These are phyloP conservation scores for Taphrina populina DNA, from an alignment of 1,139 yeast genomes.

Conservation along the genomic window DNA sequence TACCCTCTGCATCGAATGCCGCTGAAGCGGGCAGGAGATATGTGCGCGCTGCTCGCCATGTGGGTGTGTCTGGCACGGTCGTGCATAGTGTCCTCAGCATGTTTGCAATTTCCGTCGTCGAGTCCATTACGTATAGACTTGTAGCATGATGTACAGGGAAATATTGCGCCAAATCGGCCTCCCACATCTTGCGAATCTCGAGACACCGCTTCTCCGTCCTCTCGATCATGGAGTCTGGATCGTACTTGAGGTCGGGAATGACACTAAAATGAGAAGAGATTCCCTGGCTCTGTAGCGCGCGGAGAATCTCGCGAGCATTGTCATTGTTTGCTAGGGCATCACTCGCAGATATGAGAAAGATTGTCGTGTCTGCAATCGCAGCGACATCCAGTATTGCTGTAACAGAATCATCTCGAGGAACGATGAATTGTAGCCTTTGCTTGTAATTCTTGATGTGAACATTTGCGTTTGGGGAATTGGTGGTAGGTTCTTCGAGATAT, in stretches of 20 bases:
- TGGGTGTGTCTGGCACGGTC: constrained; percentile 76
- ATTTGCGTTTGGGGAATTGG: constrained; percentile 46
- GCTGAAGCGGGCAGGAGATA: constrained; percentile 74
- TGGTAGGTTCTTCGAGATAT: constrained; percentile 40
- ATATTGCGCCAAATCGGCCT: constrained; percentile 57
- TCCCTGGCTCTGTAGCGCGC: constrained; percentile 91
- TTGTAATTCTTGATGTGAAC: constrained; percentile 66
- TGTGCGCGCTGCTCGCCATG: constrained; percentile 91
- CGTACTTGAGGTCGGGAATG: constrained; percentile 70
- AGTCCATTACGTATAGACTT: constrained; percentile 59
- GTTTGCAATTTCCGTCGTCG: constrained; percentile 64
- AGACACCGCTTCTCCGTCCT: constrained; percentile 16
- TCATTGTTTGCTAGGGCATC: constrained; percentile 64
- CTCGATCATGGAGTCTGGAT: constrained; percentile 71
- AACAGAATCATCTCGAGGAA: constrained; percentile 69
- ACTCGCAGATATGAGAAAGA: constrained; percentile 80
- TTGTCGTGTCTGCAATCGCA: constrained; percentile 80
- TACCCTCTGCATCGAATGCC: constrained; percentile 50
- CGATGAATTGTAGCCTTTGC: constrained; percentile 67
- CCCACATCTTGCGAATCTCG: constrained; percentile 30
- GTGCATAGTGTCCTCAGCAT: constrained; percentile 77
- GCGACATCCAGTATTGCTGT: constrained; percentile 74
- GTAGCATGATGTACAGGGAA: constrained; percentile 59
- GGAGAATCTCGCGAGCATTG: constrained; percentile 79
- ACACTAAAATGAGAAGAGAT: constrained; percentile 79